Evolutionary conservation across 352 stramenopile genomes (phyloP).

Genomic region (Elongisporangium anandrum): DNA sequence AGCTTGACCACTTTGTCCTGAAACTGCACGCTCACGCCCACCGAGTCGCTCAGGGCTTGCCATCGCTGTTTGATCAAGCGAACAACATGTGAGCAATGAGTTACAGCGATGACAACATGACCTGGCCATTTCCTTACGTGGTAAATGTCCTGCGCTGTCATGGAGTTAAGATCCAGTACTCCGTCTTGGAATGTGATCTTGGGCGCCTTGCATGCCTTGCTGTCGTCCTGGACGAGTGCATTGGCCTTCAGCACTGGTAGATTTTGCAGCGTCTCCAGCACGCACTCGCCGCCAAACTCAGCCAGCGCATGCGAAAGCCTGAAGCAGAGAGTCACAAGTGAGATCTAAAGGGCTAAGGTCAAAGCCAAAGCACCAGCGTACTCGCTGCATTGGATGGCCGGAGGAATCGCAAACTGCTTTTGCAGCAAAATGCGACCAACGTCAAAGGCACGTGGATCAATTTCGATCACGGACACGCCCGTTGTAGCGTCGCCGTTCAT

Average conservation of each 20-base stretch:
- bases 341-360: not conserved
- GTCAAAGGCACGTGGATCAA: slow-evolving; percentile 80
- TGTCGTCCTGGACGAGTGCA: slow-evolving; percentile 53
- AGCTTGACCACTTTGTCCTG: slow-evolving; percentile 67
- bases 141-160: slow-evolving; percentile 50
- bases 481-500: slow-evolving; percentile 72
- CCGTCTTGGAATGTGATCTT: slow-evolving; percentile 67
- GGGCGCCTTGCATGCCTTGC: slow-evolving; percentile 47
- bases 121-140: slow-evolving; percentile 36
- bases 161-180: slow-evolving; percentile 35
- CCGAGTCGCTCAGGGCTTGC: slow-evolving; percentile 72
- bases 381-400: slow-evolving; percentile 44
- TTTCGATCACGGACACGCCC: slow-evolving; percentile 84
- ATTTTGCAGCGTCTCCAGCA: slow-evolving; percentile 61
- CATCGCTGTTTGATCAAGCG: slow-evolving; percentile 35
- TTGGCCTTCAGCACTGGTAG: slow-evolving; percentile 40
- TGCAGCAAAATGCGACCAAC: slow-evolving; percentile 76
- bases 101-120: too few relatives aligned
- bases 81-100: slow-evolving; percentile 1
- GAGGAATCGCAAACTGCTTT: slow-evolving; percentile 35
- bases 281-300: slow-evolving; percentile 47
- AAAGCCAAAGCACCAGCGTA: slow-evolving; percentile 7
- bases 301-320: slow-evolving; percentile 52
- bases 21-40: slow-evolving; percentile 66
- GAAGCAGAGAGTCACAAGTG: not conserved